Base-by-base conservation (phyloP, 78 protist species). In the Diacronema lutheri region DNA sequence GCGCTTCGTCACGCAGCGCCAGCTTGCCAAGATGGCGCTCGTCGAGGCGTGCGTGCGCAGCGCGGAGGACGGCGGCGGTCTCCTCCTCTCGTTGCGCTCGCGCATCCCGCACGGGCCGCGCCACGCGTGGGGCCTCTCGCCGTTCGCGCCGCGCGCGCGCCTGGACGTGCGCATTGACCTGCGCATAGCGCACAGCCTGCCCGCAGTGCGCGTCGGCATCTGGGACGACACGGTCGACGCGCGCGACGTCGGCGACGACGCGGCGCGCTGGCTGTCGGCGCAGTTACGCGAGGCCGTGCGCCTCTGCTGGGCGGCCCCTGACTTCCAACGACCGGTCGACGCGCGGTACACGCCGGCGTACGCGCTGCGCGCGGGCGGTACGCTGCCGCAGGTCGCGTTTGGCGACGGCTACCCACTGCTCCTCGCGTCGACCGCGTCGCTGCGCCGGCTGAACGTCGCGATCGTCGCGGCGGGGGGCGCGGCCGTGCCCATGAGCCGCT, bases 331-430 rank as follows among this genome's bases (percentile, higher is more conserved):
- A 1, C 13, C 16, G 13, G 29, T 61, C 7, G 35, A 61, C 33
- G 9, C 38, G 13, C 29, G 68, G 21, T 61, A 61, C 68, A 4
- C 9, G 68, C 68, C 68, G 1, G 13, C 0, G 21, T 20, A 1
- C 0, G 29, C 29, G 68, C 68, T 1, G 14, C 21, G 68, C 33
- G 33, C 68, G 29, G 11, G 68, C 6, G 68, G 68, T 10, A 20
- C 6, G 68, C 68, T 7, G 7, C 16, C 68, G 9, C 78, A 71
- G 78, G 55, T 40, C 25, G 55, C 21, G 26, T 71, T 71, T 29
- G 78, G 33, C n/a, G 78, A 71, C 78, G 78, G 78, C 29, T 71
- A 20, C 29, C 78, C 78, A 9, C 55, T 71, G n/a, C 46, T 71
- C 20, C 60, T 71, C 56, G 50, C 11, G 11, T 1, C 35, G 35